Conservation (phyloP, 2,329 filamentous ascomycete genomes). For the Pyrenochaeta sp. region DNA sequence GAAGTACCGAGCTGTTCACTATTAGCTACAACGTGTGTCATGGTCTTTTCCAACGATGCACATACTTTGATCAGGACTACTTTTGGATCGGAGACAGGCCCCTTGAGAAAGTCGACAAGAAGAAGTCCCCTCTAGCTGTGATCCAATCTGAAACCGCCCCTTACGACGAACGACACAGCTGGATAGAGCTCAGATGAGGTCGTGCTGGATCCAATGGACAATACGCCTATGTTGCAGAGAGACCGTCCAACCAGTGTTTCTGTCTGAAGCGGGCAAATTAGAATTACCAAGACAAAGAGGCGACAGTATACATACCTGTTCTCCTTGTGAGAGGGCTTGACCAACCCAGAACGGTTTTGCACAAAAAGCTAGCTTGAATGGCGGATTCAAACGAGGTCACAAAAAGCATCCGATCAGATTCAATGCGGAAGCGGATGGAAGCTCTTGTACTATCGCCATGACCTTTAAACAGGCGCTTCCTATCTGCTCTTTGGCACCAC, state of each 20-base stretch:
- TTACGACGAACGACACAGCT: conserved; percentile 32
- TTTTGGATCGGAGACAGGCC: no score
- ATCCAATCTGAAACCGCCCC: conserved; percentile 16
- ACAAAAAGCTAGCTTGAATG: not conserved
- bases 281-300: no score
- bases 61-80: no score
- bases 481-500: conserved; percentile 24
- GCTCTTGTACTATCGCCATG: conserved; percentile 22
- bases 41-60: no score
- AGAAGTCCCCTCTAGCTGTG: conserved; percentile 18
- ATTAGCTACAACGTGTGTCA: no score
- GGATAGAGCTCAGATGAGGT: conserved; percentile 29
- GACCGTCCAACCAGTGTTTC: conserved; percentile 22
- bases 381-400: conserved; percentile 1
- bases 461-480: conserved; percentile 24
- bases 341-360: not conserved
- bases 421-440: conserved; percentile 15
- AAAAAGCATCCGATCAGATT: conserved; percentile 9
- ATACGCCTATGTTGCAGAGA: conserved; percentile 22
- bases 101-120: conserved; percentile 6
- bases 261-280: no score
- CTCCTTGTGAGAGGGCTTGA: not conserved
- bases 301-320: not conserved
- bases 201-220: conserved; percentile 32
- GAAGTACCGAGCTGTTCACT: conserved; percentile 5